phyloP scores from a whole-genome alignment of 768 basidiomycete genomes.

The Mycena amicta region DNA sequence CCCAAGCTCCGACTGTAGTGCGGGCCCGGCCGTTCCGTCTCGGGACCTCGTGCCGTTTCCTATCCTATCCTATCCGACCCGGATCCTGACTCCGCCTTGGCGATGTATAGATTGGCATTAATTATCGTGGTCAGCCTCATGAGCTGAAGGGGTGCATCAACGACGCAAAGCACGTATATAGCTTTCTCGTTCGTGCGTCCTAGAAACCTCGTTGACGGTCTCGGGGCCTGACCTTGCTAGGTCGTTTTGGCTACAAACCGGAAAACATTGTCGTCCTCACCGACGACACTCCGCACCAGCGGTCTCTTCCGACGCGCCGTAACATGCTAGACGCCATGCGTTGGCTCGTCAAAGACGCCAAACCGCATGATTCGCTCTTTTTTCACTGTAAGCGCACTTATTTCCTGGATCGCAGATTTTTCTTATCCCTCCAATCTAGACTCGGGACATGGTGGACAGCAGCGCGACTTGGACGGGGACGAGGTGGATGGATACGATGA shows the following conservation, averaged over 20 bases:
- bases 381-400: conserved; percentile 60
- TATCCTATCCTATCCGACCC: too few species aligned
- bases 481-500: conserved; percentile 83
- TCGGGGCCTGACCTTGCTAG: conserved; percentile 20
- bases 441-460: conserved; percentile 96
- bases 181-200: conserved; percentile 62
- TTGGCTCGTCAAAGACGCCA: conserved; percentile 63
- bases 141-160: conserved; percentile 80
- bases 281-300: conserved; percentile 38
- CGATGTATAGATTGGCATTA: conserved; percentile 80
- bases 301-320: conserved; percentile 50
- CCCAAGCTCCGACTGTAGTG: too few species aligned
- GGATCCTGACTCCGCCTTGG: neutral
- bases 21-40: too few species aligned
- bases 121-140: conserved; percentile 66
- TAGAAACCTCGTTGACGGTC: neutral
- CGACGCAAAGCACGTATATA: conserved; percentile 70
- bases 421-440: conserved; percentile 42
- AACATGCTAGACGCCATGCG: conserved; percentile 41
- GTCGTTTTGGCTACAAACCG: conserved; percentile 52
- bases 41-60: too few species aligned
- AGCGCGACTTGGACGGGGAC: conserved; percentile 74
- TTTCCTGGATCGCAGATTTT: too few species aligned
- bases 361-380: conserved; percentile 72
- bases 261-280: conserved; percentile 60